phyloP scores from a whole-genome alignment of 257 asterid genomes.

The Ajuga chamaepitys region DNA sequence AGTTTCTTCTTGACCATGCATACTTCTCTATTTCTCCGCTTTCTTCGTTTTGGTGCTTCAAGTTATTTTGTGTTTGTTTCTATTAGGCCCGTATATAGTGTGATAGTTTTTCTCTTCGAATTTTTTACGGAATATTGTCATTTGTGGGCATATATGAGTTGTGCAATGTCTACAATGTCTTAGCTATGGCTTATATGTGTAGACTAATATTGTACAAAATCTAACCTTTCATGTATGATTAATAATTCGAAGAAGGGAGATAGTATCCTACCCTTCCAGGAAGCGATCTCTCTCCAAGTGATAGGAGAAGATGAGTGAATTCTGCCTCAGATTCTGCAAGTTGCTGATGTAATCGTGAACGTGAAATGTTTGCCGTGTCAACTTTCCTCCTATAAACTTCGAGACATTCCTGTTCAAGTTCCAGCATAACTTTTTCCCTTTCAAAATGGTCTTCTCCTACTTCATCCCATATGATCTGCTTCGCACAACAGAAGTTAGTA shows the following conservation, averaged over 20 bases:
- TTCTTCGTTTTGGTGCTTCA: not conserved
- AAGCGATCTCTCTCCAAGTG: slow-evolving; percentile 93
- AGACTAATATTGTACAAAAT: not conserved
- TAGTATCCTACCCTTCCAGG: slow-evolving; percentile 66
- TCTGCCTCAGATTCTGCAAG: slow-evolving; percentile 93
- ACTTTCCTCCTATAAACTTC: slow-evolving; percentile 88
- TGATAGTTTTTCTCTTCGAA: not conserved
- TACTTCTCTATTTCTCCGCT: not conserved
- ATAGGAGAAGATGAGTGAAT: slow-evolving; percentile 77
- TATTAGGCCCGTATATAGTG: not conserved
- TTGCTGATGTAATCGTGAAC: slow-evolving; percentile 85
- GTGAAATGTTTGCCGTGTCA: slow-evolving; percentile 76
- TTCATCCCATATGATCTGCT: slow-evolving; percentile 98
- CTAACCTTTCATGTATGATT: not conserved
- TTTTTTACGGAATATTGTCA: too few species aligned
- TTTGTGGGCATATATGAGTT: not conserved
- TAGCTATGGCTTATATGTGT: not conserved
- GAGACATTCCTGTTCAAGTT: slow-evolving; percentile 91
- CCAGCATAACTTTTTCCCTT: slow-evolving; percentile 68
- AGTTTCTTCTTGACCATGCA: not conserved
- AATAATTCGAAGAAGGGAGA: not conserved
- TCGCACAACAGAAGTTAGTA: not conserved
- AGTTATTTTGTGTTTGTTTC: not conserved
- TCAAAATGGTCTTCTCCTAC: slow-evolving; percentile 75
- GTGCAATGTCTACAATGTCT: not conserved